Conservation (phyloP, 2,329 filamentous ascomycete species). For the Colletotrichum lindemuthianum region DNA sequence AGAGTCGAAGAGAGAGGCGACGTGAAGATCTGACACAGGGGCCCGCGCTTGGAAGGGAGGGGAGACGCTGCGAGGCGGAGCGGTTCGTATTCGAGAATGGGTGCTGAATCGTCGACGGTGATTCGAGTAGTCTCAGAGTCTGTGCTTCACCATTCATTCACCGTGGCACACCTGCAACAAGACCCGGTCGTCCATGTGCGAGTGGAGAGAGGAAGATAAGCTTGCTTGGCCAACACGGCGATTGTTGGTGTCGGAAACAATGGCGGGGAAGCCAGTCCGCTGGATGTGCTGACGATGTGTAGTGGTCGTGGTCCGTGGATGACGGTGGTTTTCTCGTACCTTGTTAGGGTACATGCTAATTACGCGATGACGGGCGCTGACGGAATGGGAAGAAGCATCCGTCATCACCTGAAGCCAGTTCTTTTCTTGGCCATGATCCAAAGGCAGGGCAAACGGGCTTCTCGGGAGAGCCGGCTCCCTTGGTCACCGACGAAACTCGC, state of each 20-base stretch:
- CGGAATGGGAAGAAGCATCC: background rate
- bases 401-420: background rate
- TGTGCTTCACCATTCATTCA: conserved; percentile 15
- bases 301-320: background rate
- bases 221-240: conserved; percentile 1
- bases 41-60: conserved; percentile 14
- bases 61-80: conserved; percentile 15
- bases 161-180: conserved; percentile 26
- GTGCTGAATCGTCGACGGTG: conserved; percentile 3
- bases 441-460: background rate
- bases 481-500: conserved; percentile 7
- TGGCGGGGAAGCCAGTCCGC: conserved; percentile 1
- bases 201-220: conserved; percentile 18
- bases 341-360: background rate
- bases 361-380: conserved; percentile 3
- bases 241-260: conserved; percentile 9
- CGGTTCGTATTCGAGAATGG: conserved; percentile 14
- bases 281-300: too few species aligned
- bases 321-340: background rate
- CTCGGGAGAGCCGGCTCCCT: conserved; percentile 5
- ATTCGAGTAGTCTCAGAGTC: conserved; percentile 25
- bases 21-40: conserved; percentile 8
- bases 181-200: background rate
- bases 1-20: too few species aligned
- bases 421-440: background rate